A percentile compares a stretch with the other conserved stretches of the same genome.
Conservation (phyloP, 305 asterid genomes). For the Fraxinus sp. region DNA sequence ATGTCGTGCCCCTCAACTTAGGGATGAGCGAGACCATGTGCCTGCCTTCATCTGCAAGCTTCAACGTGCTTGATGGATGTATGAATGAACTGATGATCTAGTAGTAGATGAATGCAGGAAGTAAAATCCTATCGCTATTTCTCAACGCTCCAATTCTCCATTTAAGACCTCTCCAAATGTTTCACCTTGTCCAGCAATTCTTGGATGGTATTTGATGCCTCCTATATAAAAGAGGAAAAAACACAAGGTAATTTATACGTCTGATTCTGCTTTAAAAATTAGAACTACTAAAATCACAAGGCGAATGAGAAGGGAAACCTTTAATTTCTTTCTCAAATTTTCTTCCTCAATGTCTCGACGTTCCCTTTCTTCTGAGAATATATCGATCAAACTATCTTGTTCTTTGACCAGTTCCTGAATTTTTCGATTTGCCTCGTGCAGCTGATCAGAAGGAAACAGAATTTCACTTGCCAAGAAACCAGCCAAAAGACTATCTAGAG, state of each 20-base stretch:
- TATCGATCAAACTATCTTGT: constrained; percentile 67
- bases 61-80: neutral
- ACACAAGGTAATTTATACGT: neutral
- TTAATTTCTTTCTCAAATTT: constrained; percentile 56
- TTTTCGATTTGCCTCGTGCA: constrained; percentile 42
- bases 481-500: neutral
- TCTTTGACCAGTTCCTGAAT: constrained; percentile 61
- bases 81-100: neutral
- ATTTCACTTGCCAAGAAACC: constrained; percentile 11
- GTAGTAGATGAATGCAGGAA: neutral
- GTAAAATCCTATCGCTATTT: neutral
- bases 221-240: constrained; percentile 38
- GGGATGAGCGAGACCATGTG: neutral
- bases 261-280: neutral
- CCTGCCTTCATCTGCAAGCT: neutral
- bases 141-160: constrained; percentile 25
- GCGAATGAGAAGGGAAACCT: constrained; percentile 38
- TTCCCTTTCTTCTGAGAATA: constrained; percentile 88
- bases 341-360: constrained; percentile 81
- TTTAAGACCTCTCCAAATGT: constrained; percentile 40
- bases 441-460: constrained; percentile 40
- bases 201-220: constrained; percentile 61
- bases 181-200: constrained; percentile 55
- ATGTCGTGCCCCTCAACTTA: neutral
- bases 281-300: neutral